Evolutionary conservation across 305 asterid species (phyloP), one percentile per base, ranked within the genome.

Genomic region (Fraxinus baroniana): DNA sequence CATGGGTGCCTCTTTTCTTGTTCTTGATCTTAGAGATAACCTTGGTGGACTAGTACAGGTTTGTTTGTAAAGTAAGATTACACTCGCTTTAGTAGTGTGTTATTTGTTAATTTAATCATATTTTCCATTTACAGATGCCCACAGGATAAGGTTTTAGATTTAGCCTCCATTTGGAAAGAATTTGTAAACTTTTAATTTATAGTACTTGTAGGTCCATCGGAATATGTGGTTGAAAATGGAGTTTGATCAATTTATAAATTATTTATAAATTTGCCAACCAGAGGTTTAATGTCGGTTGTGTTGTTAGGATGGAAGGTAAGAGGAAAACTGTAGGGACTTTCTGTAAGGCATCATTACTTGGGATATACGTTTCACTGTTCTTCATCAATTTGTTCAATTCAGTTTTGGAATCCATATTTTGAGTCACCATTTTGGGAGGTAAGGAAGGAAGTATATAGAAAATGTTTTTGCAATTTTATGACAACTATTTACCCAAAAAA

Each of bases 41-140:
- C 98, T 91, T 80, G 99, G 99, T 84, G 99, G 99, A 84, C 94
- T 94, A 28, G 99, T 96, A 79, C 99, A 96, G 97, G 99, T 96
- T 83, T 82, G 86, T 80, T 83, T 82, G 73, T 80, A 17, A 79
- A 77, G 66, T 70, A 76, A 33, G 55, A 70, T 82, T 26, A 32
- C 80, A 37, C 49, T 37, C 80, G 68, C 32, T 70, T 33, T 8
- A 33, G 36, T 35, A 87, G 80, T 78, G 71, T 85, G 86, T 79
- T 77, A 76, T 57, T 60, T 77, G 64, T 44, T 68, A 32, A 68
- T 75, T 78, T 37, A 74, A 41, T 74, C 68, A 57, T 46, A 78
- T 74, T 72, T 77, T 75, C 73, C 71, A 44, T 78, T 74, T 68
- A 46, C 26, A 74, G 70, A 76, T 36, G 77, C 36, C 78, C 9